These are phyloP conservation scores for Lachancea waltii DNA, from an alignment of 805 yeast genomes.

Conservation along the genomic window DNA sequence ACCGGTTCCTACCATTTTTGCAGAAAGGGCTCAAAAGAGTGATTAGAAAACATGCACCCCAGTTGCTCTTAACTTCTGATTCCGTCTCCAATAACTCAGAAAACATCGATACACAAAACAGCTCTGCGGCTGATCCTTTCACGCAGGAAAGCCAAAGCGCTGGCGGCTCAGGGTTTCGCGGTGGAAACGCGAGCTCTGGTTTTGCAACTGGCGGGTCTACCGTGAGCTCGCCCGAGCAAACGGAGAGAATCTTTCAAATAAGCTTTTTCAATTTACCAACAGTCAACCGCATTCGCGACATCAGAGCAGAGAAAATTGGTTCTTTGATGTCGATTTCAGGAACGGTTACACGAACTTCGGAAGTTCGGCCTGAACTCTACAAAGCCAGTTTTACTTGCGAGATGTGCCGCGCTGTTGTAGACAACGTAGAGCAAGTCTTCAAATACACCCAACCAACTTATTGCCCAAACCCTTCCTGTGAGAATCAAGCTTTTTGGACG, in stretches of 20 bases:
- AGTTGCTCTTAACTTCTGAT: conserved; percentile 46
- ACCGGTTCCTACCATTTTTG: conserved; percentile 83
- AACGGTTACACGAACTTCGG: conserved; percentile 92
- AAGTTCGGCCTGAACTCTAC: conserved; percentile 90
- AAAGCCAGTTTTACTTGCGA: conserved; percentile 87
- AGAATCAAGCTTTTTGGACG: conserved; percentile 80
- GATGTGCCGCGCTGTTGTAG: conserved; percentile 74
- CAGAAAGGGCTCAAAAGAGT: conserved; percentile 67
- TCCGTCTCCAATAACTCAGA: conserved; percentile 30
- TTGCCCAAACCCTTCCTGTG: conserved; percentile 84
- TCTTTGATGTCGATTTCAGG: conserved; percentile 79
- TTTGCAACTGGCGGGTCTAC: conserved; percentile 27
- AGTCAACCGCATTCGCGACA: conserved; percentile 78
- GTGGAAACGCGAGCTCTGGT: conserved; percentile 27
- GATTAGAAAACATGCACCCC: conserved; percentile 70
- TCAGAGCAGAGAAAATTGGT: conserved; percentile 85
- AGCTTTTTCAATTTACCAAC: conserved; percentile 83
- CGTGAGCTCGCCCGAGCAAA: conserved; percentile 38
- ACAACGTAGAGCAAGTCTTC: conserved; percentile 88
- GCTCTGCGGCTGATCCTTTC: conserved; percentile 3
- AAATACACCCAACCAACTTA: conserved; percentile 91
- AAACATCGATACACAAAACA: conserved; percentile 25
- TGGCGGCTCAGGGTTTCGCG: conserved; percentile 10
- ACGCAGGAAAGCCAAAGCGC: conserved; percentile 14
- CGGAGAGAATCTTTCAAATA: conserved; percentile 79